Evolutionary conservation across 208 protist species (phyloP).

Genomic region (Crithidia acanthocephali): DNA sequence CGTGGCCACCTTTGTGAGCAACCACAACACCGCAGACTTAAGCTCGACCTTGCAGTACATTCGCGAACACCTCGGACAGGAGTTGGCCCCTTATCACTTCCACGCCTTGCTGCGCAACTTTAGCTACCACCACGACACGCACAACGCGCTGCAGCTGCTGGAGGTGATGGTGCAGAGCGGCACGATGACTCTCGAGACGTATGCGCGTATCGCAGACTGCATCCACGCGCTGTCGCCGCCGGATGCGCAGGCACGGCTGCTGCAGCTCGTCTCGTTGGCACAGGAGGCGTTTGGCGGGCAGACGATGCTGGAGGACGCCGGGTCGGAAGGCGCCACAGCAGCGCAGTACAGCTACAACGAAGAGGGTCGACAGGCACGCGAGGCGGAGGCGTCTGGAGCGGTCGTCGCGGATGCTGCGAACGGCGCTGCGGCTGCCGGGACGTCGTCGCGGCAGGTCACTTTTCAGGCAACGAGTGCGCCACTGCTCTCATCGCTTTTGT

Average conservation of each 20-base stretch:
- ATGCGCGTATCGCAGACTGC: constrained; percentile 72
- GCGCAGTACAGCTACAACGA: constrained; percentile 38
- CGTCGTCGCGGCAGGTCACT: neutral
- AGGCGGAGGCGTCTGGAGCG: constrained; percentile 1
- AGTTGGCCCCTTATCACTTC: constrained; percentile 71
- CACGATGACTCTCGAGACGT: constrained; percentile 65
- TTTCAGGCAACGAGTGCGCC: constrained; percentile 35
- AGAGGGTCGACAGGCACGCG: constrained; percentile 18
- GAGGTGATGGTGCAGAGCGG: constrained; percentile 69
- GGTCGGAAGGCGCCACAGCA: constrained; percentile 49
- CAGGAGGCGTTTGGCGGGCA: constrained; percentile 61
- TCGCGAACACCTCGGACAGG: constrained; percentile 66
- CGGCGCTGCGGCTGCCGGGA: constrained; percentile 6
- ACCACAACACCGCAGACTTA: constrained; percentile 73
- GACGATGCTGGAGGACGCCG: constrained; percentile 32
- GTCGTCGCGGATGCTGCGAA: neutral
- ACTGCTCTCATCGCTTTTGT: constrained; percentile 73
- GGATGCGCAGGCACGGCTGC: constrained; percentile 56
- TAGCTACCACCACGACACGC: constrained; percentile 67
- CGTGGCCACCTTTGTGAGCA: constrained; percentile 62
- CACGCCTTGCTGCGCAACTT: constrained; percentile 84
- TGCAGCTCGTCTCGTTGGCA: constrained; percentile 47
- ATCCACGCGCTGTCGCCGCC: constrained; percentile 64
- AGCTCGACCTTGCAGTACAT: constrained; percentile 77
- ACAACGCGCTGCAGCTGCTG: constrained; percentile 79